These are phyloP conservation scores for Neonectria faginata DNA, from an alignment of 2,329 filamentous ascomycete genomes.

Conservation along the genomic window DNA sequence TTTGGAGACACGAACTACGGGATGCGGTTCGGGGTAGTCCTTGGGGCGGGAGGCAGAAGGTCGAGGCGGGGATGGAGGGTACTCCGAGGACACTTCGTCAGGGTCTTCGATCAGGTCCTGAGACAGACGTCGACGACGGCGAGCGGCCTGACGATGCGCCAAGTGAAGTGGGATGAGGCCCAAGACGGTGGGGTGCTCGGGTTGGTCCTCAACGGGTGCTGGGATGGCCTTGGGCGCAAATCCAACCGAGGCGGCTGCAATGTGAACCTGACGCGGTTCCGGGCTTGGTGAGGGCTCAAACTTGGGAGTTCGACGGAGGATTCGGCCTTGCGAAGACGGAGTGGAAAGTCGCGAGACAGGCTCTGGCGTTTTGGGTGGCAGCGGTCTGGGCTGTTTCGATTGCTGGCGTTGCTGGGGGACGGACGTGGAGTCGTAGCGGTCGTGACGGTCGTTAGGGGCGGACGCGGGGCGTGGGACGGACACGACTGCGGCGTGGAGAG, in stretches of 20 bases:
- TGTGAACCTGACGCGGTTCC: slow-evolving; percentile 57
- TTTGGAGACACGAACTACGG: slow-evolving; percentile 76
- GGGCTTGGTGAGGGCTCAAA: slow-evolving; percentile 60
- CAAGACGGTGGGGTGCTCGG: slow-evolving; percentile 44
- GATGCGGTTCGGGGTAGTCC: slow-evolving; percentile 56
- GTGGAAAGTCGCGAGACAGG: slow-evolving; percentile 57
- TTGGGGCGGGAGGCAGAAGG: slow-evolving; percentile 47
- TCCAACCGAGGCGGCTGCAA: slow-evolving; percentile 62
- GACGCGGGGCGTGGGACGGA: slow-evolving; percentile 55
- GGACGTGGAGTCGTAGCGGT: slow-evolving; percentile 61
- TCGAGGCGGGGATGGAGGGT: slow-evolving; percentile 42
- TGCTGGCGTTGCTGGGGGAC: slow-evolving; percentile 60
- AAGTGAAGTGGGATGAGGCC: slow-evolving; percentile 53
- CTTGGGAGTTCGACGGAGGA: slow-evolving; percentile 64
- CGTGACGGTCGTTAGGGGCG: slow-evolving; percentile 66
- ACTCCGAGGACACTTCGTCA: slow-evolving; percentile 54
- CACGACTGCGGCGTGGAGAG: slow-evolving; percentile 57
- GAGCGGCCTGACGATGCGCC: slow-evolving; percentile 52
- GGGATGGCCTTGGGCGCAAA: slow-evolving; percentile 56
- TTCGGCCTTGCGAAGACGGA: slow-evolving; percentile 59
- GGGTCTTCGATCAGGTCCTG: slow-evolving; percentile 62
- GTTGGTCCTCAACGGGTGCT: slow-evolving; percentile 38
- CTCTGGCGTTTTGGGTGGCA: slow-evolving; percentile 49
- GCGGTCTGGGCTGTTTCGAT: slow-evolving; percentile 55
- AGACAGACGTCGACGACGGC: slow-evolving; percentile 54